Conservation (phyloP, 2,329 filamentous ascomycete species). For the Calycina herbarum region DNA sequence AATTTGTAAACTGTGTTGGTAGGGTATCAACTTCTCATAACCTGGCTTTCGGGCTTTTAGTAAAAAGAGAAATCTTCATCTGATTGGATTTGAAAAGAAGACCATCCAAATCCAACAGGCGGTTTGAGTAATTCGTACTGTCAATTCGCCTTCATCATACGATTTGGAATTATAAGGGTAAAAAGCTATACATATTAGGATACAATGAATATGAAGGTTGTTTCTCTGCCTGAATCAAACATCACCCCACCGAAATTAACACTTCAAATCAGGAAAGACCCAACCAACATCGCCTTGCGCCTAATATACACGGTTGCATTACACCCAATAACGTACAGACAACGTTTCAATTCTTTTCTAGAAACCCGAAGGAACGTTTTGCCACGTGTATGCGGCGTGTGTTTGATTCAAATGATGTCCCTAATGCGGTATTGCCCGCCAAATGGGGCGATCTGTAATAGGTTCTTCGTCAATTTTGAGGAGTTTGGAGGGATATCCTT, state of each 20-base stretch:
- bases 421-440: not conserved
- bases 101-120: no score
- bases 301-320: not conserved
- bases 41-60: no score
- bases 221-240: not conserved
- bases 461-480: not conserved
- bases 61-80: no score
- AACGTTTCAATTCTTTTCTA: not conserved
- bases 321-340: not conserved
- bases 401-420: not conserved
- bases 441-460: not conserved
- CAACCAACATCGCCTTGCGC: not conserved
- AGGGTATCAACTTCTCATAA: no score
- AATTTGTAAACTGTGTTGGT: no score
- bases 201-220: not conserved
- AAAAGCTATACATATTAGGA: no score
- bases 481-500: not conserved
- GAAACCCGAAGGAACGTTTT: not conserved
- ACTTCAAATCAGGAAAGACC: not conserved
- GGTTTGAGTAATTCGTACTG: no score
- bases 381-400: not conserved
- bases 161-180: no score
- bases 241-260: not conserved
- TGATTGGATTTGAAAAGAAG: no score
- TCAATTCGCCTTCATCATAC: no score